These are phyloP conservation scores for Russula foetens DNA, from an alignment of 768 basidiomycete genomes.

Conservation along the genomic window DNA sequence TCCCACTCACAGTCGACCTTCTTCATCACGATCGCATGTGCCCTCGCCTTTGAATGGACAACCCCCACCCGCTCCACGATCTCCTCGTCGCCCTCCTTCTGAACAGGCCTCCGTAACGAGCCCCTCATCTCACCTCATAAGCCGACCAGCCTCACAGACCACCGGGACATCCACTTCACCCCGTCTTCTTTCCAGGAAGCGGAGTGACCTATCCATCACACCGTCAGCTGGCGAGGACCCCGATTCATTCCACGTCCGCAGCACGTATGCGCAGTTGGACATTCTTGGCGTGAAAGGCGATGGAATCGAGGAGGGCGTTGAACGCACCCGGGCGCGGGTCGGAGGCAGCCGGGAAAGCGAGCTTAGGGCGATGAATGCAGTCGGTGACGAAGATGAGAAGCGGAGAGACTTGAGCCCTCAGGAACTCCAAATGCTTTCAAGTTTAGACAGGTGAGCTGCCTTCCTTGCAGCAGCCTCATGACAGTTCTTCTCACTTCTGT, in stretches of 20 bases:
- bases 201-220: constrained; percentile 51
- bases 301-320: constrained; percentile 89
- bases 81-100: constrained; percentile 2
- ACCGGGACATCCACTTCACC: constrained; percentile 13
- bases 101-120: constrained; percentile 1
- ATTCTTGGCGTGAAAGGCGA: constrained; percentile 87
- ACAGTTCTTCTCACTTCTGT: background rate
- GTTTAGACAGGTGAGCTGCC: constrained; percentile 73
- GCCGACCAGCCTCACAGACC: constrained; percentile 7
- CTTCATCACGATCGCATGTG: constrained; percentile 9
- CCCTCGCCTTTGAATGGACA: background rate
- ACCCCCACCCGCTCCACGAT: background rate
- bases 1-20: constrained; percentile 16
- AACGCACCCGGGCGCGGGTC: constrained; percentile 77
- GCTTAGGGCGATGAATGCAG: constrained; percentile 44
- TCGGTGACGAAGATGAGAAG: constrained; percentile 54
- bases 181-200: constrained; percentile 7
- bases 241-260: constrained; percentile 77
- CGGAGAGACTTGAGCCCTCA: constrained; percentile 57
- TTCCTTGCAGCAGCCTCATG: background rate
- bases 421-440: constrained; percentile 64
- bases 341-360: constrained; percentile 50
- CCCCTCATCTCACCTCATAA: background rate
- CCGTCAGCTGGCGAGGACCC: constrained; percentile 75
- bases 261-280: constrained; percentile 87